Percentiles rank a stretch among this genome's conserved stretches.
Evolutionary conservation across 1,284 basidiomycete species (phyloP).

Genomic region (Apiotrichum siamense): DNA sequence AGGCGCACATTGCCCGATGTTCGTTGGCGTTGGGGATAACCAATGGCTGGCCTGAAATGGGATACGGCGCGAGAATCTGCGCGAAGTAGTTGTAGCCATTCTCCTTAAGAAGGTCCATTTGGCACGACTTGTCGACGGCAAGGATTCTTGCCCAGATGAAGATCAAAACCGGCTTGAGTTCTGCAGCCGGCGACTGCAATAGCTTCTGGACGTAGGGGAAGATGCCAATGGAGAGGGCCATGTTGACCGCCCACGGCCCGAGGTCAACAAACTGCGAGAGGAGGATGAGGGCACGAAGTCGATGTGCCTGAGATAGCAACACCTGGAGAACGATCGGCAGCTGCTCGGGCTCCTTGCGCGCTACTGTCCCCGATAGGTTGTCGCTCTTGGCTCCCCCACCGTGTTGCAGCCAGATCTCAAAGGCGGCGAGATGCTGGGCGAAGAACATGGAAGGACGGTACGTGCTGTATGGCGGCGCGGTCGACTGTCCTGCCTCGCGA

Average conservation of each 20-base stretch:
- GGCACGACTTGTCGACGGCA: constrained; percentile 88
- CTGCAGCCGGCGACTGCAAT: constrained; percentile 87
- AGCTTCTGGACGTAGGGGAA: constrained; percentile 98
- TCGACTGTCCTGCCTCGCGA: constrained; percentile 40
- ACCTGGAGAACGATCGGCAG: constrained; percentile 97
- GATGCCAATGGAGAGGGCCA: constrained; percentile 95
- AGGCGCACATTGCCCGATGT: constrained; percentile 98
- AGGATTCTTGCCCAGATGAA: constrained; percentile 99
- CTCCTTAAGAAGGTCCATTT: constrained; percentile 80
- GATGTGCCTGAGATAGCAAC: constrained; percentile 90
- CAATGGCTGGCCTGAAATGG: constrained; percentile 34
- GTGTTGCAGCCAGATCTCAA: constrained; percentile 95
- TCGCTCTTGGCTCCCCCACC: constrained; percentile 54
- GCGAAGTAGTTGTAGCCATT: constrained; percentile 86
- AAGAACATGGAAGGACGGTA: constrained; percentile 94
- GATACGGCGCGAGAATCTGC: constrained; percentile 58
- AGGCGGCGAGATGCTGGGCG: constrained; percentile 91
- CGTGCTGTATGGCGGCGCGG: constrained; percentile 39
- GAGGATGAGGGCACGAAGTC: constrained; percentile 90
- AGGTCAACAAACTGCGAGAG: constrained; percentile 96
- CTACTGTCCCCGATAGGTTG: constrained; percentile 6
- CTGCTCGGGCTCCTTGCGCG: constrained; percentile 64
- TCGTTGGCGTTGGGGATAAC: constrained; percentile 87
- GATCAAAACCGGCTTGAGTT: constrained; percentile 94
- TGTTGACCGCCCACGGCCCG: constrained; percentile 96